Conservation (phyloP, 805 yeast genomes). For the Sugiyamaella americana region DNA sequence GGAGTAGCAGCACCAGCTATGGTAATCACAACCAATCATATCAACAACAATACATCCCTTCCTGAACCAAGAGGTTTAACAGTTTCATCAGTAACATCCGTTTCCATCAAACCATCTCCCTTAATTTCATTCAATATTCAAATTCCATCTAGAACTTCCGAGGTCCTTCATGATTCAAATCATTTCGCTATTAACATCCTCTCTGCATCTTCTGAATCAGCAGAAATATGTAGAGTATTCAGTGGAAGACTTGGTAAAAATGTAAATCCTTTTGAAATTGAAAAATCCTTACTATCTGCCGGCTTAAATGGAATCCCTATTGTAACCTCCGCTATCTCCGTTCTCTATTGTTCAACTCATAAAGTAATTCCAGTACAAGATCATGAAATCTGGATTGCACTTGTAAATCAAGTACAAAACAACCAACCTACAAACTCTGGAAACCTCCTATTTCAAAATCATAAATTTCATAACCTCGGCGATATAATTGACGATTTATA, state of each 20-base stretch:
- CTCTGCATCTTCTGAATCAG: slow-evolving; percentile 52
- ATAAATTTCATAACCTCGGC: slow-evolving; percentile 33
- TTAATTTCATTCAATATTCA: slow-evolving; percentile 81
- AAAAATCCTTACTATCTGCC: slow-evolving; percentile 19
- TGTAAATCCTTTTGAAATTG: slow-evolving; percentile 30
- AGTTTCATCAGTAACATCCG: slow-evolving; percentile 76
- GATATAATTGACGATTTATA: slow-evolving; percentile 23
- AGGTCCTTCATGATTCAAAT: slow-evolving; percentile 49
- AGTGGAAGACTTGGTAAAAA: slow-evolving; percentile 45
- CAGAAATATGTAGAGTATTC: slow-evolving; percentile 58
- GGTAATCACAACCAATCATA: slow-evolving; percentile 51
- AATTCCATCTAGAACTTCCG: slow-evolving; percentile 77
- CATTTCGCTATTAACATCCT: slow-evolving; percentile 71
- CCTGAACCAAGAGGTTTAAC: slow-evolving; percentile 61
- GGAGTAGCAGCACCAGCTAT: slow-evolving; percentile 48
- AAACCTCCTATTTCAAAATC: slow-evolving; percentile 22
- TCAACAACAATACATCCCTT: slow-evolving; percentile 20
- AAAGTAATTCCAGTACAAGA: slow-evolving; percentile 49
- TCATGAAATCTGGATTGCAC: slow-evolving; percentile 88
- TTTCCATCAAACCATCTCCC: slow-evolving; percentile 72
- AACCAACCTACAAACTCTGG: slow-evolving; percentile 25
- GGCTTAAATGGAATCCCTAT: slow-evolving; percentile 22
- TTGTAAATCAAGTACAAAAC: slow-evolving; percentile 39
- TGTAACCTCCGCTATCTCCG: slow-evolving; percentile 22
- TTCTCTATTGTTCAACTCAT: slow-evolving; percentile 26